phyloP scores from a whole-genome alignment of 805 yeast species.

The Yueomyces sp. region DNA sequence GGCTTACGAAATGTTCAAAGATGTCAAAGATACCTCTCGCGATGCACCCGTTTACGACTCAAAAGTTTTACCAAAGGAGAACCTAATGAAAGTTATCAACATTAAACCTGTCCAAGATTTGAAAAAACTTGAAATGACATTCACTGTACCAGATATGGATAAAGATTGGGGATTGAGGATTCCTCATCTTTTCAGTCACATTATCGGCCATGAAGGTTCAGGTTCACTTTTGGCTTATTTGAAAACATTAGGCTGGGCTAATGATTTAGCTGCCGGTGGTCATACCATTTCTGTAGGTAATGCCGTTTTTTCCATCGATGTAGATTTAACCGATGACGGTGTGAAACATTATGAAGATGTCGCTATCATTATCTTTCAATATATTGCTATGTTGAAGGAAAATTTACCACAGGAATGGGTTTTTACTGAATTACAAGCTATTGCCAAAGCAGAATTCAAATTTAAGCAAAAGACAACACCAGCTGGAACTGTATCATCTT shows the following conservation, averaged over 20 bases:
- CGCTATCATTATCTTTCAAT: constrained; percentile 51
- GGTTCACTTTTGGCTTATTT: constrained; percentile 69
- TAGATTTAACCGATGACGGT: constrained; percentile 71
- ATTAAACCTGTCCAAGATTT: constrained; percentile 79
- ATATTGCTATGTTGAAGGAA: constrained; percentile 44
- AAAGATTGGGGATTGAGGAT: constrained; percentile 59
- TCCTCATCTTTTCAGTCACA: constrained; percentile 56
- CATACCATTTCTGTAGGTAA: constrained; percentile 52
- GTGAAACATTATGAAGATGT: constrained; percentile 49
- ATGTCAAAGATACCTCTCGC: constrained; percentile 35
- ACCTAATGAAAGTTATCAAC: constrained; percentile 39
- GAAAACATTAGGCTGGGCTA: constrained; percentile 69
- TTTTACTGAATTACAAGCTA: constrained; percentile 59
- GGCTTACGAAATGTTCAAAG: constrained; percentile 54
- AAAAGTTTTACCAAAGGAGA: constrained; percentile 35
- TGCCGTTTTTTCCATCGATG: constrained; percentile 51
- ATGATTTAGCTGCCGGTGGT: constrained; percentile 61
- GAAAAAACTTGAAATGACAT: constrained; percentile 51
- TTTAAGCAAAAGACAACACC: constrained; percentile 70
- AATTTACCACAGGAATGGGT: constrained; percentile 67
- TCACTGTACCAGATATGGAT: constrained; percentile 68
- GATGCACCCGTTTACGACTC: constrained; percentile 27
- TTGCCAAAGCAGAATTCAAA: constrained; percentile 57
- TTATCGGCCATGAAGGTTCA: constrained; percentile 84
- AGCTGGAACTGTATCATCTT: constrained; percentile 54